phyloP scores from a whole-genome alignment of 768 basidiomycete species.

The Sporobolomyces phaffii region DNA sequence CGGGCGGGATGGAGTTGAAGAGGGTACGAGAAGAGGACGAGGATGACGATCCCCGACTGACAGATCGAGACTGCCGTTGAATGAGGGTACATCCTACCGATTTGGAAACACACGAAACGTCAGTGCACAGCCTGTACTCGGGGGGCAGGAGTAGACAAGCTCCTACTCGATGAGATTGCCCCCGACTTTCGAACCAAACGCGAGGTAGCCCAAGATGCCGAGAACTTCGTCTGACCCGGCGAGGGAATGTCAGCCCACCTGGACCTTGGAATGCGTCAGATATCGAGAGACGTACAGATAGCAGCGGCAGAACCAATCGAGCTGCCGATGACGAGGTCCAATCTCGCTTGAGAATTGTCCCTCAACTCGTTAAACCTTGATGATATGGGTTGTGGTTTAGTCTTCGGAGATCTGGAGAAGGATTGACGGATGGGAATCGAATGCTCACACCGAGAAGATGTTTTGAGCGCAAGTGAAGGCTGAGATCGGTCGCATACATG shows the following conservation, averaged over 20 bases:
- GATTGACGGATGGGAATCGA: no score
- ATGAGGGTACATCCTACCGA: conserved; percentile 49
- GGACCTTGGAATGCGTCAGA: no score
- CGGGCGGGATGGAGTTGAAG: conserved; percentile 90
- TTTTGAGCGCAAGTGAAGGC: conserved; percentile 75
- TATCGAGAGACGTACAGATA: conserved; percentile 55
- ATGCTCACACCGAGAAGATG: conserved; percentile 54
- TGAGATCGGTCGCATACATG: conserved; percentile 56
- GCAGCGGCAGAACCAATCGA: conserved; percentile 78
- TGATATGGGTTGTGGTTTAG: background rate
- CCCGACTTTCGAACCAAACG: conserved; percentile 58
- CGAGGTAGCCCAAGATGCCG: conserved; percentile 47
- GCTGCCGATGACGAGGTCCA: conserved; percentile 79
- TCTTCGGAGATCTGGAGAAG: no score
- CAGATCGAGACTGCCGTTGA: conserved; percentile 88
- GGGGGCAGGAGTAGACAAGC: conserved; percentile 49
- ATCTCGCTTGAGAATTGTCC: conserved; percentile 66
- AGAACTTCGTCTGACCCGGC: conserved; percentile 68
- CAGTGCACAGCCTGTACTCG: no score
- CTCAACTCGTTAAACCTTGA: conserved; percentile 29
- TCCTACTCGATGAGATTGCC: conserved; percentile 95
- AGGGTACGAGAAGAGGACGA: conserved; percentile 79
- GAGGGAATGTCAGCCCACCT: no score
- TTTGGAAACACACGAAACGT: no score
- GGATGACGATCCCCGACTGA: conserved; percentile 81